Percentiles rank a stretch among this genome's conserved stretches.
phyloP scores from a whole-genome alignment of 306 rosid genomes.

The Rosa persica region DNA sequence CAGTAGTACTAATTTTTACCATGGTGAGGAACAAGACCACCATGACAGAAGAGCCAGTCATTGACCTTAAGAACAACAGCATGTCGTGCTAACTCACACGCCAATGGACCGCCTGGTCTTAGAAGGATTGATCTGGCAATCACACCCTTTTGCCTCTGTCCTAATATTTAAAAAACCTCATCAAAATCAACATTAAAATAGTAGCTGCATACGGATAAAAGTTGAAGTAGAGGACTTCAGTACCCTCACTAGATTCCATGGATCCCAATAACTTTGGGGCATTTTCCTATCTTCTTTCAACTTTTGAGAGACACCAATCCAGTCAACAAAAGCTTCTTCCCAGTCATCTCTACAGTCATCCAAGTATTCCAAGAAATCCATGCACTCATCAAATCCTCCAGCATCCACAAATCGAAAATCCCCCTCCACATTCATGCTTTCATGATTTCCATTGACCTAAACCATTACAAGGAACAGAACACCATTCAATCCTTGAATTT shows the following conservation, averaged over 20 bases:
- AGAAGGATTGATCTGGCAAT: conserved; percentile 81
- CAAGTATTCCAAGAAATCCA: conserved; percentile 71
- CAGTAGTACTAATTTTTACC: conserved; percentile 46
- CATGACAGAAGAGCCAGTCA: conserved; percentile 97
- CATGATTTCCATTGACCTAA: conserved; percentile 91
- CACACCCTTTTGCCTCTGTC: conserved; percentile 95
- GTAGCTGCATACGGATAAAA: conserved; percentile 4
- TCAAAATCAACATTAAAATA: conserved; percentile 35
- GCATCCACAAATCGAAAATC: conserved; percentile 81
- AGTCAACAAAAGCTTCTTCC: conserved; percentile 67
- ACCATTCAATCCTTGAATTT: neutral
- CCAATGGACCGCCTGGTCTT: conserved; percentile 81
- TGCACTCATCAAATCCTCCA: conserved; percentile 83
- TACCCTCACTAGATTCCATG: conserved; percentile 89
- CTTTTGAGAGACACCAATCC: conserved; percentile 65
- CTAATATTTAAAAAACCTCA: conserved; percentile 51
- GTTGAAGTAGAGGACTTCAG: conserved; percentile 29
- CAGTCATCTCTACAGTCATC: conserved; percentile 50
- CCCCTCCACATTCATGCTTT: conserved; percentile 96
- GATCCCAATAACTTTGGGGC: conserved; percentile 66
- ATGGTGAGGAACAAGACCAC: conserved; percentile 99
- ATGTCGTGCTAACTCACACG: conserved; percentile 73
- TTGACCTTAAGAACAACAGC: conserved; percentile 87
- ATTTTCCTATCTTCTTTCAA: conserved; percentile 52
- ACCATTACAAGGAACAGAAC: conserved; percentile 17